Base-by-base conservation (phyloP, 2,329 filamentous ascomycete genomes). In the Calonectria fujianensis region DNA sequence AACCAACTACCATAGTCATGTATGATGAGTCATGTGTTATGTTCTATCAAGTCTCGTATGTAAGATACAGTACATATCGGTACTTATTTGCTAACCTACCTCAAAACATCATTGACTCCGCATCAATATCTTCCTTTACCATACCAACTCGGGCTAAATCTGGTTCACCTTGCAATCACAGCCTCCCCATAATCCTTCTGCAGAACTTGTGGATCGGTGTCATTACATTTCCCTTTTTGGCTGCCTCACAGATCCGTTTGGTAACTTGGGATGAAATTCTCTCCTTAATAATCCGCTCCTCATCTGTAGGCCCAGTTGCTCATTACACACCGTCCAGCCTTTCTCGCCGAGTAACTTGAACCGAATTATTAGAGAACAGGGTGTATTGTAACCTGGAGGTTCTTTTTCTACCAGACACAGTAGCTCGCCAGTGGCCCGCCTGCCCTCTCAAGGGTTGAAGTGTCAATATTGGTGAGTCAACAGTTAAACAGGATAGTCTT, bases 241-340 rank as follows among this genome's bases (percentile, higher is more conserved):
- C 18, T 50, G 71, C 76, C 63, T 74, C 76, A 5, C 76, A 70
- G 32, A 69, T 74, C 71, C 77, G 73, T 29, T 31, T 72, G 8
- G 8, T 27, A 37, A 78, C 69, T 14, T 73, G 68, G 68, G 1
- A 65, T 63, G 35, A 73, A 68, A 14, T 76, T 66, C 32, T 63
- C 14, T 35, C 35, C 63, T 69, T 69, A 37, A 79, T 74, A 29
- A 72, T 45, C 78, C 85, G 85, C 80, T 94, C 92, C 0, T 82
- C 83, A 59, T 92, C 89, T 3, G 84, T 89, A 0, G 89, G 90
- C 0, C 88, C 88, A 0, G 90, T 90, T 14, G 91, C 91, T 1
- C 90, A 89, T 78, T 91, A 87, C 24, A 92, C 84, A n/a, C 87
- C 88, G 41, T 89, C 89, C 71, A 94, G 87, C 86, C 94, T 93